phyloP scores from a whole-genome alignment of 73 alveolate species.

The Stentor roeselii region DNA sequence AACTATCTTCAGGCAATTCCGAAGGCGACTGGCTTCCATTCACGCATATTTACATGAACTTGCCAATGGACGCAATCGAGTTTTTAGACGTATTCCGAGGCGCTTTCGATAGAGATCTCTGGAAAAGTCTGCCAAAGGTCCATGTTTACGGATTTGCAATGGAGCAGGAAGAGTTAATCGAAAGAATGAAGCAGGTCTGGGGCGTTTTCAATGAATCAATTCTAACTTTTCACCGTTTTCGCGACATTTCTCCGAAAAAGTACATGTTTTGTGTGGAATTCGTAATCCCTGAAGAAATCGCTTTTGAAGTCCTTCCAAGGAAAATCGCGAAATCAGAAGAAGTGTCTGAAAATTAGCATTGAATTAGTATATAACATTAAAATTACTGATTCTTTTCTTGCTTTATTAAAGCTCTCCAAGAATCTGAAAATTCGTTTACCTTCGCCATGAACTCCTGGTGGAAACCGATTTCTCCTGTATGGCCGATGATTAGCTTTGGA shows the following conservation, averaged over 20 bases:
- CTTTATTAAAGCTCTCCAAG: conserved; percentile 34
- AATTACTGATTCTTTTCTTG: too few relatives aligned
- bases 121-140: conserved; percentile 80
- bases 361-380: too few relatives aligned
- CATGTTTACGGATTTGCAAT: conserved; percentile 90
- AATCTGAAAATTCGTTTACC: too few relatives aligned
- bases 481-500: too few relatives aligned
- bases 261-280: conserved; percentile 83
- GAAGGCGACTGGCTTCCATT: too few relatives aligned
- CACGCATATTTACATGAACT: conserved; percentile 95
- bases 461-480: too few relatives aligned
- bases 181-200: conserved; percentile 72
- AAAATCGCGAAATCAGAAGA: too few relatives aligned
- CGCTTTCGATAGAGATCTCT: conserved; percentile 33
- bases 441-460: too few relatives aligned
- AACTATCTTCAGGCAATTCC: conserved; percentile 57
- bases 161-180: conserved; percentile 64
- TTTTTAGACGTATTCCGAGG: conserved; percentile 92
- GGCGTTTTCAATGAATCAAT: conserved; percentile 54
- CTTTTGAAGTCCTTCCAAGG: too few relatives aligned
- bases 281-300: conserved; percentile 79
- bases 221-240: conserved; percentile 68
- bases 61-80: conserved; percentile 97
- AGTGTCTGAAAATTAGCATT: too few relatives aligned
- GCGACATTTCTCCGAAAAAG: conserved; percentile 82